Conservation (phyloP, 169 alveolate genomes). For the Babesia microti region DNA sequence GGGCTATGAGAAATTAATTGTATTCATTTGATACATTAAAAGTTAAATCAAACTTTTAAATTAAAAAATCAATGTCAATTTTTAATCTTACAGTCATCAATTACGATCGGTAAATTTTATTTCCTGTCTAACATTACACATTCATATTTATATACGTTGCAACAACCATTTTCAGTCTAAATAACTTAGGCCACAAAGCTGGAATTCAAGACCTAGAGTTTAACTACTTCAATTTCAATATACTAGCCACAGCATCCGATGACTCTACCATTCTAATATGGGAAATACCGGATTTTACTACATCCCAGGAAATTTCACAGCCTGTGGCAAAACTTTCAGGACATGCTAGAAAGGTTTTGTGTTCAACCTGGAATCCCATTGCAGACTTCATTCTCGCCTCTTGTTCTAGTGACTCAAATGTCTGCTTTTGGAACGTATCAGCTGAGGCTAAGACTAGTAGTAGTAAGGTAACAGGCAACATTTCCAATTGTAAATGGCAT, state of each 20-base stretch:
- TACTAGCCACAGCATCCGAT: slow-evolving; percentile 58
- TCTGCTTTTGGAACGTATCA: slow-evolving; percentile 54
- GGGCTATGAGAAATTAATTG: too few species aligned
- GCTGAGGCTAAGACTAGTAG: slow-evolving; percentile 35
- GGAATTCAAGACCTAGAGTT: slow-evolving; percentile 45
- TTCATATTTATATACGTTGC: too few species aligned
- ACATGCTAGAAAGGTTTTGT: slow-evolving; percentile 51
- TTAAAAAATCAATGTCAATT: too few species aligned
- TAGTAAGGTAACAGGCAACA: slow-evolving; percentile 32
- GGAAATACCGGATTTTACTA: slow-evolving; percentile 36
- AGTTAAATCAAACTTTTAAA: too few species aligned
- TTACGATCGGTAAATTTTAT: too few species aligned
- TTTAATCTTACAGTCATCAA: too few species aligned
- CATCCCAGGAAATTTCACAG: slow-evolving; percentile 10
- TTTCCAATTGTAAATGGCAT: slow-evolving; percentile 52
- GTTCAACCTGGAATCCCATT: slow-evolving; percentile 52
- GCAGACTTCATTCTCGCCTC: slow-evolving; percentile 47
- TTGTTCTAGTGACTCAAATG: slow-evolving; percentile 39
- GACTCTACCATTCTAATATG: slow-evolving; percentile 49
- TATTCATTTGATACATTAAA: too few species aligned
- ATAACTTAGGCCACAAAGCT: slow-evolving; percentile 42
- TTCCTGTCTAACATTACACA: too few species aligned
- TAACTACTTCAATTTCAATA: slow-evolving; percentile 44
- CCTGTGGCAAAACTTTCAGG: slow-evolving; percentile 43
- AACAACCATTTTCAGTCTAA: too few species aligned